Evolutionary conservation across 805 yeast species (phyloP).

Genomic region (Candida peoriensis): DNA sequence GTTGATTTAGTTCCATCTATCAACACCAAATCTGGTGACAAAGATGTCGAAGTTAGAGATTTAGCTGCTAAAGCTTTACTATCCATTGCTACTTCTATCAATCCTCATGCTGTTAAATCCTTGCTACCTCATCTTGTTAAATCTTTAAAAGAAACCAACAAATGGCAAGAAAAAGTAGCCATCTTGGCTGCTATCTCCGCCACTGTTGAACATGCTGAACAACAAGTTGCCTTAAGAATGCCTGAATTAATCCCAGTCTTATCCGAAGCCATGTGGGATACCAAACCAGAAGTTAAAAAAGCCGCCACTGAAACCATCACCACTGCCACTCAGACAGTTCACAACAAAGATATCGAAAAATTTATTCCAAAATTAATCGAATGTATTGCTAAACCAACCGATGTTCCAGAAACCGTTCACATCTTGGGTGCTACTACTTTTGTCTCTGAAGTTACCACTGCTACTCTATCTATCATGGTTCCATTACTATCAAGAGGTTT

Average conservation of each 20-base stretch:
- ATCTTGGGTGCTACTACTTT: constrained; percentile 99
- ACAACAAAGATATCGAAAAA: constrained; percentile 99
- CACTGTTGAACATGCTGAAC: constrained; percentile 91
- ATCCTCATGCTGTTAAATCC: constrained; percentile 92
- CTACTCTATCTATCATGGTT: constrained; percentile 98
- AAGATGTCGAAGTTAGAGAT: constrained; percentile 68
- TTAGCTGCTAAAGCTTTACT: constrained; percentile 72
- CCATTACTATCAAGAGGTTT: constrained; percentile 99
- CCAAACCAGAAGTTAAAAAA: constrained; percentile 95
- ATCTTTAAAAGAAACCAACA: constrained; percentile 67
- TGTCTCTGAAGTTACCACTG: constrained; percentile 99
- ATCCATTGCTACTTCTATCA: constrained; percentile 74
- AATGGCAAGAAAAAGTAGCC: constrained; percentile 98
- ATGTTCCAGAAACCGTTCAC: constrained; percentile 99
- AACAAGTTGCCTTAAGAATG: constrained; percentile 97
- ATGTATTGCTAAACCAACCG: constrained; percentile 95
- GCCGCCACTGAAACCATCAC: constrained; percentile 95
- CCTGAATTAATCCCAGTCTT: constrained; percentile 98
- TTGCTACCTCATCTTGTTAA: constrained; percentile 75
- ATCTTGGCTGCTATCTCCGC: constrained; percentile 78
- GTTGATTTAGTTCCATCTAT: constrained; percentile 71
- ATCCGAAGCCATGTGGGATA: constrained; percentile 99
- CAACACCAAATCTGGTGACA: constrained; percentile 83
- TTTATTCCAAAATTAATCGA: constrained; percentile 96
- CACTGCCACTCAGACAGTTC: constrained; percentile 95